phyloP scores from a whole-genome alignment of 2,329 filamentous ascomycete genomes.

The Coleophoma eucalyptorum region DNA sequence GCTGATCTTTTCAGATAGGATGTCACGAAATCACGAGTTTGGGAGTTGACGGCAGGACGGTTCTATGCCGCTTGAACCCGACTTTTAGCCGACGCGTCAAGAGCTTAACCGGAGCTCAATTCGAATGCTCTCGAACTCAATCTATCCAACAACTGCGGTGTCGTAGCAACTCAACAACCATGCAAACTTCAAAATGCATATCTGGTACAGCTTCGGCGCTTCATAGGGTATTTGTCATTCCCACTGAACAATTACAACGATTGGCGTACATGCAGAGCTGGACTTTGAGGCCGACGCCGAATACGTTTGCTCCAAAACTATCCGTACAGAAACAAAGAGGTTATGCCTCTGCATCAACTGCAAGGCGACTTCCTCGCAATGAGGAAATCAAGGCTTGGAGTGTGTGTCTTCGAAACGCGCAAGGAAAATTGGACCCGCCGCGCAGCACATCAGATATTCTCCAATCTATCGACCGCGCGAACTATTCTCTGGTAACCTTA shows the following conservation, averaged over 20 bases:
- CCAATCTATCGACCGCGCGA: slow-evolving; percentile 39
- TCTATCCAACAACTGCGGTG: neutral
- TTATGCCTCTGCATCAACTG: slow-evolving; percentile 8
- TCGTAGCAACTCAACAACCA: slow-evolving; percentile 4
- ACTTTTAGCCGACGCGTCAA: neutral
- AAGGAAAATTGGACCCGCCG: slow-evolving; percentile 27
- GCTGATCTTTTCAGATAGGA: no score
- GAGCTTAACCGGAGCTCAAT: neutral
- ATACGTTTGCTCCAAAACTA: neutral
- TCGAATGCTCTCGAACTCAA: neutral
- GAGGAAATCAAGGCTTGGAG: slow-evolving; percentile 39
- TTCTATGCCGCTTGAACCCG: neutral
- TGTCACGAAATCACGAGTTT: neutral
- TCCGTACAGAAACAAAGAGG: slow-evolving; percentile 5
- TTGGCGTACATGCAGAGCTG: neutral
- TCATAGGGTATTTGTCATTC: slow-evolving; percentile 41
- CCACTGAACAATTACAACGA: slow-evolving; percentile 24
- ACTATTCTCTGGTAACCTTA: slow-evolving; percentile 47
- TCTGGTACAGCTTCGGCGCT: slow-evolving; percentile 43
- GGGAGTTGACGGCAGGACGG: neutral
- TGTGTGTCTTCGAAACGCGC: slow-evolving; percentile 38
- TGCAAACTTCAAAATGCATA: slow-evolving; percentile 24
- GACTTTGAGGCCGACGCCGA: no score
- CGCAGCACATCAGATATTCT: slow-evolving; percentile 34
- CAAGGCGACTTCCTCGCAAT: slow-evolving; percentile 37